Evolutionary conservation across 2,329 filamentous ascomycete species (phyloP).

Genomic region (Aspergillus fischeri): DNA sequence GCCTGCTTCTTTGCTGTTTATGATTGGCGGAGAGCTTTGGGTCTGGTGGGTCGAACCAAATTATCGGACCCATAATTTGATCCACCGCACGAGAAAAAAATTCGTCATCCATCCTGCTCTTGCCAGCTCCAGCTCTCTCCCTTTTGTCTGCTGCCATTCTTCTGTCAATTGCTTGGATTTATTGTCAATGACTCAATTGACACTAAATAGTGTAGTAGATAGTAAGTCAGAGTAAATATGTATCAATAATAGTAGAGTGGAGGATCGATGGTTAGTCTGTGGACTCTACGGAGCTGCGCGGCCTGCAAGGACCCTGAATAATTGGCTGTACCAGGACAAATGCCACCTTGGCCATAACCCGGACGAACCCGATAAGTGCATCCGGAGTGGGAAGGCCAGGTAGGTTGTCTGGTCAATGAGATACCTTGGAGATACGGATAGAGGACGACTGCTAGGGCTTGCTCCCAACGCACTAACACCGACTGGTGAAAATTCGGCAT

Average conservation of each 20-base stretch:
- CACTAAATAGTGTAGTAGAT: background rate
- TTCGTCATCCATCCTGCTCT: too few relatives aligned
- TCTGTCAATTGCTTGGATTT: background rate
- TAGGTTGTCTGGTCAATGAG: background rate
- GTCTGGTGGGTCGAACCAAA: constrained; percentile 13
- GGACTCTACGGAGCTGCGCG: constrained; percentile 9
- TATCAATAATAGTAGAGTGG: constrained; percentile 6
- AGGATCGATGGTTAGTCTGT: constrained; percentile 3
- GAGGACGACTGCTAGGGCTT: background rate
- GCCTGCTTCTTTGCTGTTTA: background rate
- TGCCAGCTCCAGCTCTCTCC: background rate
- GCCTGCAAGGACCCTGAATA: constrained; percentile 1
- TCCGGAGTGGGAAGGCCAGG: background rate
- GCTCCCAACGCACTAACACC: constrained; percentile 25
- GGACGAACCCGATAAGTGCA: constrained; percentile 15
- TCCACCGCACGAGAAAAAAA: constrained; percentile 1
- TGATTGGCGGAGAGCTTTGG: constrained; percentile 7
- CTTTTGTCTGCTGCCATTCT: background rate
- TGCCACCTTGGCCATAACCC: constrained; percentile 16
- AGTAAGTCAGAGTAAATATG: too few relatives aligned
- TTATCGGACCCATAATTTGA: constrained; percentile 14
- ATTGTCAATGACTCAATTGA: background rate
- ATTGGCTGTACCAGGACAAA: constrained; percentile 17
- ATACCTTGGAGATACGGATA: constrained; percentile 1
- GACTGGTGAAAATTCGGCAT: constrained; percentile 37